Evolutionary conservation across 2,329 filamentous ascomycete species (phyloP).

Genomic region (Diplodia seriata): DNA sequence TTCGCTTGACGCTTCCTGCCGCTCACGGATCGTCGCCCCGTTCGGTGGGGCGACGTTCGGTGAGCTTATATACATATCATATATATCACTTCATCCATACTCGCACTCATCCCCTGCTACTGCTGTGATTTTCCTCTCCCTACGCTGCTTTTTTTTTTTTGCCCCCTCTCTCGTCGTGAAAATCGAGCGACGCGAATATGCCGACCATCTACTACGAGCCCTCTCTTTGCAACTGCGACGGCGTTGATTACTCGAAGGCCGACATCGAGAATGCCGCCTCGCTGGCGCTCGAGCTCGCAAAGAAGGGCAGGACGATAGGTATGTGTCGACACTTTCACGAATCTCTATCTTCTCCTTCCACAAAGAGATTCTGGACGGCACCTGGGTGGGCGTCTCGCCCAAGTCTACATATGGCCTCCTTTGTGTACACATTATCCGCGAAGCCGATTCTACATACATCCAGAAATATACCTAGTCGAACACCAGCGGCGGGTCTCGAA

Average conservation of each 20-base stretch:
- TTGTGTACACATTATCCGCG: too few species aligned
- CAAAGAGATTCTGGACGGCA: not conserved
- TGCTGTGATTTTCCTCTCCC: not conserved
- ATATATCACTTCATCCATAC: not conserved
- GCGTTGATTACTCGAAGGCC: conserved; percentile 36
- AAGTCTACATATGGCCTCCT: too few species aligned
- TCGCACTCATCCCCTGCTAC: not conserved
- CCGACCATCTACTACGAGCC: conserved; percentile 33
- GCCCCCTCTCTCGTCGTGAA: not conserved
- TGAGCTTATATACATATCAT: conserved; percentile 13
- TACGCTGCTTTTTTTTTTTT: not conserved
- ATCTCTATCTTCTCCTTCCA: not conserved
- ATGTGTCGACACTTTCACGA: not conserved
- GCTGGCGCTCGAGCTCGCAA: conserved; percentile 39
- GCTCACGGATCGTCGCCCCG: not conserved
- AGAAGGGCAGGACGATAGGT: conserved; percentile 36
- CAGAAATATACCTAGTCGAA: too few species aligned
- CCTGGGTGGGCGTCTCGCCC: not conserved
- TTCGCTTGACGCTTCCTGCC: not conserved
- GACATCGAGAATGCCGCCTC: conserved; percentile 40
- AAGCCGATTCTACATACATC: too few species aligned
- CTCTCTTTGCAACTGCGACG: conserved; percentile 34
- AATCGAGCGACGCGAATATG: not conserved
- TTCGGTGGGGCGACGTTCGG: too few species aligned
- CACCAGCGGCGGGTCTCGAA: too few species aligned